Evolutionary conservation across 805 yeast species (phyloP).

Genomic region (Kazachstania africana): DNA sequence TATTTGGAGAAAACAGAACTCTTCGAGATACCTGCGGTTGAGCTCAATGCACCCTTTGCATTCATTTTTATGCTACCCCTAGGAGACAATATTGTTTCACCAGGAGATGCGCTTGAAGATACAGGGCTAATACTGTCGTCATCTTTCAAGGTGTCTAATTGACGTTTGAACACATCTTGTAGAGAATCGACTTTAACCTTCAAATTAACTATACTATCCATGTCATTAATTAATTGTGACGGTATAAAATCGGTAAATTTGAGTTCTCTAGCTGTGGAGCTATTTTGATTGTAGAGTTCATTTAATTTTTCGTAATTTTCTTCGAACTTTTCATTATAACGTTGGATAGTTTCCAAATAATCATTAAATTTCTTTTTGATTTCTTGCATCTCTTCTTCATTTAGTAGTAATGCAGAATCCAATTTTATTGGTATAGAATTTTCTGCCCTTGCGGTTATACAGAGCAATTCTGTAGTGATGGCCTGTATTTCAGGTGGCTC

Average conservation of each 20-base stretch:
- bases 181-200: constrained; percentile 10
- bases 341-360: constrained; percentile 4
- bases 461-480: constrained; percentile 19
- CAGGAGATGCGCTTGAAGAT: neutral
- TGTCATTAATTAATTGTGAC: constrained; percentile 16
- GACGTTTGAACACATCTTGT: constrained; percentile 19
- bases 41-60: constrained; percentile 5
- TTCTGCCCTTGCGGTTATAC: constrained; percentile 23
- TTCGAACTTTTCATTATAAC: constrained; percentile 9
- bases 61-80: constrained; percentile 3
- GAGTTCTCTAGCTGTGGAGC: constrained; percentile 12
- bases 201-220: constrained; percentile 22
- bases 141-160: constrained; percentile 14
- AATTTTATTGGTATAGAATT: constrained; percentile 29
- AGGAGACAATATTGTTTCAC: no score
- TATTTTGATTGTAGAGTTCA: constrained; percentile 13
- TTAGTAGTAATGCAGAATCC: constrained; percentile 20
- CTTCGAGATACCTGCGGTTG: constrained; percentile 4
- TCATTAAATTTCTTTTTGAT: constrained; percentile 13
- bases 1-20: constrained; percentile 10
- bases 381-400: constrained; percentile 10
- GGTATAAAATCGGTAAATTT: constrained; percentile 20
- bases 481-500: constrained; percentile 20
- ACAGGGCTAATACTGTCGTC: no score
- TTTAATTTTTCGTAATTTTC: constrained; percentile 13